phyloP scores from a whole-genome alignment of 73 alveolate species.

The Chromera velia region DNA sequence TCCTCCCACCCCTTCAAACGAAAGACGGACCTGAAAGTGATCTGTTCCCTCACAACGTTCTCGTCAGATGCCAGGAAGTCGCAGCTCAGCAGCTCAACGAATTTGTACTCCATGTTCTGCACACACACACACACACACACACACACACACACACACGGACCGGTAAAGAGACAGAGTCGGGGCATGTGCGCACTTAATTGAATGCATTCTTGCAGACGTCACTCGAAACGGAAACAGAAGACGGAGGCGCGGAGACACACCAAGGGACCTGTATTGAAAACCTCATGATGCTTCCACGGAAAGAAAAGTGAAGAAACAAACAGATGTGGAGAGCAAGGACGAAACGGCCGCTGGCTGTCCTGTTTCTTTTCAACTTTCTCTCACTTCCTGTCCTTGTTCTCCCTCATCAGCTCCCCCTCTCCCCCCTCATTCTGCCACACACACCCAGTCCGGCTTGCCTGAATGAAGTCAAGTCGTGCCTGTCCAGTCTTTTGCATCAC shows the following conservation, averaged over 20 bases:
- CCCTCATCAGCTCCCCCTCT: slow-evolving; percentile 29
- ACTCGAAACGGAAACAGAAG: too few relatives aligned
- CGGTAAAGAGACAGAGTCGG: too few relatives aligned
- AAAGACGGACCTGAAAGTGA: slow-evolving; percentile 57
- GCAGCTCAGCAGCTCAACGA: slow-evolving; percentile 71
- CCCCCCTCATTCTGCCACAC: background rate
- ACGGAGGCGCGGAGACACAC: too few relatives aligned
- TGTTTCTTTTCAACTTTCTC: too few relatives aligned
- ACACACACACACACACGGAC: background rate
- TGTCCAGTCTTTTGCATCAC: slow-evolving; percentile 78
- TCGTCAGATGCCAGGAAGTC: slow-evolving; percentile 72
- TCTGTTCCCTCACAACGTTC: slow-evolving; percentile 74
- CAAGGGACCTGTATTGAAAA: too few relatives aligned
- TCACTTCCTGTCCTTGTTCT: too few relatives aligned
- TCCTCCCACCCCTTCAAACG: background rate
- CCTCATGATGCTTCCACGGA: too few relatives aligned
- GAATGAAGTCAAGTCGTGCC: slow-evolving; percentile 79
- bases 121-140: background rate
- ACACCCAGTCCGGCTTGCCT: slow-evolving; percentile 27
- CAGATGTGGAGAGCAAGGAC: too few relatives aligned
- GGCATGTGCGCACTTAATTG: too few relatives aligned
- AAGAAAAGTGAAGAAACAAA: too few relatives aligned
- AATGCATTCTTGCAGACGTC: too few relatives aligned
- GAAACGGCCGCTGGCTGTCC: too few relatives aligned
- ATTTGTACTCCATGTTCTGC: slow-evolving; percentile 63